Percentiles rank a stretch among this genome's conserved stretches.
phyloP scores from a whole-genome alignment of 1,139 yeast species.

The Lodderomyces pseudojiufengensis region DNA sequence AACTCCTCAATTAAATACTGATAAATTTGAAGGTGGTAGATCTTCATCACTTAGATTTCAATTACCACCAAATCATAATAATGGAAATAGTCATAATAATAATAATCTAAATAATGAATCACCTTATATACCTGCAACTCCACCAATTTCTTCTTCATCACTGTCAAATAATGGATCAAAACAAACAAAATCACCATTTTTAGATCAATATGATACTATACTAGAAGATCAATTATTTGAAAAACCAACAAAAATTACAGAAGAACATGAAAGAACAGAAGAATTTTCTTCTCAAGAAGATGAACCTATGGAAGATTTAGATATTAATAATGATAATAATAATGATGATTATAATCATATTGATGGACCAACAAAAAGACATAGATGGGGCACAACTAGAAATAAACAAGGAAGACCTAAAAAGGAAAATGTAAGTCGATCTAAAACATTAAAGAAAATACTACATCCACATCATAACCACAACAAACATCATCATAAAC shows the following conservation, averaged over 20 bases:
- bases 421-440: conserved; percentile 40
- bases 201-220: conserved; percentile 10
- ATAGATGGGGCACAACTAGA: conserved; percentile 90
- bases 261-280: conserved; percentile 11
- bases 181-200: conserved; percentile 13
- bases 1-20: conserved; percentile 10
- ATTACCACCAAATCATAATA: conserved; percentile 15
- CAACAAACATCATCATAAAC: conserved; percentile 15
- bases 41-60: conserved; percentile 26
- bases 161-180: not conserved
- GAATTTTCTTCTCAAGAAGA: conserved; percentile 10
- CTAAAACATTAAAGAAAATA: conserved; percentile 42
- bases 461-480: conserved; percentile 15
- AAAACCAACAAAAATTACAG: conserved; percentile 17
- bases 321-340: too few relatives aligned
- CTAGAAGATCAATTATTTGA: conserved; percentile 20
- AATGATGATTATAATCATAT: conserved; percentile 6
- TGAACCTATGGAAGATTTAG: too few relatives aligned
- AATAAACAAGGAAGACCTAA: conserved; percentile 68
- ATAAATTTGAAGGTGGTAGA: conserved; percentile 9
- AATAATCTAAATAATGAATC: not conserved
- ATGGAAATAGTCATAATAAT: conserved; percentile 3
- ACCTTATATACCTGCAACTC: conserved; percentile 11
- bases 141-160: conserved; percentile 8
- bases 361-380: conserved; percentile 45